Evolutionary conservation across 2,329 filamentous ascomycete species (phyloP).

Genomic region (Periconia macrospinosa): DNA sequence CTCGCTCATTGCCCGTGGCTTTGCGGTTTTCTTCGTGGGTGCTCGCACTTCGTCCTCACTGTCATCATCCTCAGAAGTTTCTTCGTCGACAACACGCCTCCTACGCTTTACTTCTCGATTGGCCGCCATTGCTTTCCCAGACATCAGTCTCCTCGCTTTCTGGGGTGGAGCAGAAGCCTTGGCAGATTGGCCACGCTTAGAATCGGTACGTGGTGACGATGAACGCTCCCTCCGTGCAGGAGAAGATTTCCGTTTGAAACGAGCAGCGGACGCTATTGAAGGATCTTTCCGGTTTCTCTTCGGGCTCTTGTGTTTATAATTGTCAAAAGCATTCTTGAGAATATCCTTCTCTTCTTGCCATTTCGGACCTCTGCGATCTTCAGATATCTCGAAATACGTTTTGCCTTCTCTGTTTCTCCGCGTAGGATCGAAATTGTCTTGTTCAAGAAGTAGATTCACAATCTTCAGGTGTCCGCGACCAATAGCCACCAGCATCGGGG

Average conservation of each 20-base stretch:
- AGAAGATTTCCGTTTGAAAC: conserved; percentile 35
- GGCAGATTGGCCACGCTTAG: conserved; percentile 25
- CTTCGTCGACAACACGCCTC: conserved; percentile 37
- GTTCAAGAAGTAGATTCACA: conserved; percentile 75
- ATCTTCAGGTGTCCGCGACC: conserved; percentile 85
- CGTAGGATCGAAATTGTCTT: conserved; percentile 80
- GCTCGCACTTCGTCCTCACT: conserved; percentile 43
- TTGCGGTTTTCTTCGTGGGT: conserved; percentile 32
- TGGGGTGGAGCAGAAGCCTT: conserved; percentile 30
- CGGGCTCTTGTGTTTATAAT: conserved; percentile 46
- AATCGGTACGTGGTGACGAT: conserved; percentile 33
- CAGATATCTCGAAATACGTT: conserved; percentile 85
- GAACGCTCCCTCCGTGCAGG: conserved; percentile 36
- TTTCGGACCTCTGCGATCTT: conserved; percentile 78
- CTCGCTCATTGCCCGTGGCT: conserved; percentile 38
- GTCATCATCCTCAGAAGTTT: conserved; percentile 39
- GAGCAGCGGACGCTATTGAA: conserved; percentile 25
- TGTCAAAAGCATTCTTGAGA: conserved; percentile 74
- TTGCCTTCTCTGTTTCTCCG: conserved; percentile 71
- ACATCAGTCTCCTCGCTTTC: conserved; percentile 39
- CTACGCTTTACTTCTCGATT: conserved; percentile 32
- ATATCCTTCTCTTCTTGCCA: conserved; percentile 88
- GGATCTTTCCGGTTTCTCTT: conserved; percentile 38
- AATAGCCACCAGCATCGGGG: conserved; percentile 92
- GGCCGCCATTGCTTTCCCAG: conserved; percentile 38